A percentile compares a stretch with the other conserved stretches of the same genome.
Evolutionary conservation across 805 yeast species (phyloP).

Genomic region (Myxozyma vanderwaltii): DNA sequence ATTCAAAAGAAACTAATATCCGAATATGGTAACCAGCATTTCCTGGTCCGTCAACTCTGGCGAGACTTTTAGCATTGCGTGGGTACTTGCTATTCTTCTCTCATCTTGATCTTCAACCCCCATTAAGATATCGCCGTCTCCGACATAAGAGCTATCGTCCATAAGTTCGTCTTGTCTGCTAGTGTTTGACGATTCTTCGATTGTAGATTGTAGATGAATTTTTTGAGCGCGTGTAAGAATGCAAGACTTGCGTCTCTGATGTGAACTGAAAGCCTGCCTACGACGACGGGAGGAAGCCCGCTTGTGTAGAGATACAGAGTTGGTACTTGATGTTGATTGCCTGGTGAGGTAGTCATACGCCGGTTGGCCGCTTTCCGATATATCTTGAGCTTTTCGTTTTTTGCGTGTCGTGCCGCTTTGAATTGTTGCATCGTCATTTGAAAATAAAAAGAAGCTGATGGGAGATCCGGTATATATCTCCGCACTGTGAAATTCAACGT

Average conservation of each 20-base stretch:
- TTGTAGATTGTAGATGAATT: not conserved
- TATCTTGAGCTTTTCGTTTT: slow-evolving; percentile 4
- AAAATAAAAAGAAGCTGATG: not conserved
- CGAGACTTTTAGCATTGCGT: slow-evolving; percentile 2
- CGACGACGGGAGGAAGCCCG: no score
- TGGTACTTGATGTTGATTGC: not conserved
- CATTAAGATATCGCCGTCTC: slow-evolving; percentile 6
- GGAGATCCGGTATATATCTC: not conserved
- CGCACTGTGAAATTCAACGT: not conserved
- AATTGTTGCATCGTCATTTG: not conserved
- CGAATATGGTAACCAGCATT: not conserved
- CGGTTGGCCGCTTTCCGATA: not conserved
- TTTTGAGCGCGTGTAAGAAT: no score
- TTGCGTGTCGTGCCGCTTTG: not conserved
- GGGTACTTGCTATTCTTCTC: not conserved
- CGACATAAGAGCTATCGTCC: not conserved
- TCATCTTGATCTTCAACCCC: not conserved
- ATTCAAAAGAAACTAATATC: not conserved
- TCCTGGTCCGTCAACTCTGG: slow-evolving; percentile 2
- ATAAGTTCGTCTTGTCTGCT: not conserved
- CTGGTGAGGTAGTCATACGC: not conserved
- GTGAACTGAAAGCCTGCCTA: no score
- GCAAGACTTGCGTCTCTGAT: not conserved
- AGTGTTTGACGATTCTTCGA: no score
- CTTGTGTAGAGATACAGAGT: no score